Evolutionary conservation across 1,284 basidiomycete genomes (phyloP), one percentile per base, ranked within the genome.

Genomic region (Somion occarium): DNA sequence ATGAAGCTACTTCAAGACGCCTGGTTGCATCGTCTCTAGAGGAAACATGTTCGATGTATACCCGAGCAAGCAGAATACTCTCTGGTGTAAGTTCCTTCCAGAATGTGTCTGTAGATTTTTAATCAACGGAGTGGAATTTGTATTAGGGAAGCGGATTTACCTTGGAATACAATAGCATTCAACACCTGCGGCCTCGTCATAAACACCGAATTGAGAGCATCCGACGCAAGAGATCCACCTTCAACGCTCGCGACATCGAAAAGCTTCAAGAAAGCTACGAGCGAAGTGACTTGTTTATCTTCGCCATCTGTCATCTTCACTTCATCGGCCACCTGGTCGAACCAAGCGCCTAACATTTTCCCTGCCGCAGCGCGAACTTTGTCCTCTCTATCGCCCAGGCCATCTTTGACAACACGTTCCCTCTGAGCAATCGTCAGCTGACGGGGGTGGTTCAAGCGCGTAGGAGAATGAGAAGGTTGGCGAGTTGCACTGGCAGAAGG

Each of bases 371-470:
- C 78, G 30, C 88, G 75, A 3, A 97, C 93, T 20, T 70, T 75
- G 0, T 81, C 78, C 56, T 96, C 93, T 41, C 93, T 75, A 65
- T 97, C 94, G 0, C 89, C 86, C 11, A 96, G 73, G 0, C 94
- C 93, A 57, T 88, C 83, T 46, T 82, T 79, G n/a, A 92, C 79
- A 5, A 91, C 72, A 49, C 82, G 73, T 60, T 91, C 88, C 18
- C 91, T 78, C 64, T 93, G 89, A 0, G 80, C 74, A 18, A 89
- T 83, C 0, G 79, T 80, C 27, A 92, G 73, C 15, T 79, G 76
- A 5, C 81, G 75, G 3, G 87, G 84, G 57, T 84, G 80, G 2
- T 76, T 79, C 0, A 85, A 67, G 11, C 49, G 41, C 22, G 27
- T 50, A 11, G 49, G 42, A 24, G 22, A 46, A n/a, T 7, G 15